Evolutionary conservation across 176 grass and related monocot genomes (phyloP).

Genomic region (Bothriochloa decipiens): DNA sequence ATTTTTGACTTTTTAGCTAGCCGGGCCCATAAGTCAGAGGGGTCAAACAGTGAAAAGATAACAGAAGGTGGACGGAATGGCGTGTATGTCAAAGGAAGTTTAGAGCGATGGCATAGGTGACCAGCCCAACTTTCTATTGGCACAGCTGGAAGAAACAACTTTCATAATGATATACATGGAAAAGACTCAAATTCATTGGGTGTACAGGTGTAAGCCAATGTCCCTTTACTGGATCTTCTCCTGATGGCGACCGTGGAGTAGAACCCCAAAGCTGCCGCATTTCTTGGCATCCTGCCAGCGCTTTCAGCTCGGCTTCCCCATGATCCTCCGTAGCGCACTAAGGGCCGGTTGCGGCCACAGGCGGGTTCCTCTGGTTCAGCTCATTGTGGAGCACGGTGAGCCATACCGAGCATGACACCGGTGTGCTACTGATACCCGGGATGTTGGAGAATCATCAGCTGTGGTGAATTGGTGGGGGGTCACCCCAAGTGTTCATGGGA

Average conservation of each 20-base stretch:
- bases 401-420: not conserved
- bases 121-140: no score
- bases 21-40: no score
- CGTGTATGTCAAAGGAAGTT: no score
- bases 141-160: no score
- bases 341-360: not conserved
- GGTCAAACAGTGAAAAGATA: no score
- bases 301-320: not conserved
- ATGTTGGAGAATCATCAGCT: not conserved
- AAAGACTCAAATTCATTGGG: no score
- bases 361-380: conserved; percentile 34
- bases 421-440: not conserved
- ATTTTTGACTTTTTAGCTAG: no score
- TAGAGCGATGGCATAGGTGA: no score
- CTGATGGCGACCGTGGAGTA: conserved; percentile 13
- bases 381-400: not conserved
- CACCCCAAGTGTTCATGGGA: not conserved
- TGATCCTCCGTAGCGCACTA: conserved; percentile 41
- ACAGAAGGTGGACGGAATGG: no score
- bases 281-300: not conserved
- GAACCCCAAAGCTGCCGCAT: conserved; percentile 4
- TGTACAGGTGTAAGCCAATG: no score
- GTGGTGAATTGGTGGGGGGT: not conserved
- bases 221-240: no score
- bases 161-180: no score